Evolutionary conservation across 805 yeast genomes (phyloP), one percentile per base, ranked within the genome.

Genomic region (Schizosaccharomyces japonicus): DNA sequence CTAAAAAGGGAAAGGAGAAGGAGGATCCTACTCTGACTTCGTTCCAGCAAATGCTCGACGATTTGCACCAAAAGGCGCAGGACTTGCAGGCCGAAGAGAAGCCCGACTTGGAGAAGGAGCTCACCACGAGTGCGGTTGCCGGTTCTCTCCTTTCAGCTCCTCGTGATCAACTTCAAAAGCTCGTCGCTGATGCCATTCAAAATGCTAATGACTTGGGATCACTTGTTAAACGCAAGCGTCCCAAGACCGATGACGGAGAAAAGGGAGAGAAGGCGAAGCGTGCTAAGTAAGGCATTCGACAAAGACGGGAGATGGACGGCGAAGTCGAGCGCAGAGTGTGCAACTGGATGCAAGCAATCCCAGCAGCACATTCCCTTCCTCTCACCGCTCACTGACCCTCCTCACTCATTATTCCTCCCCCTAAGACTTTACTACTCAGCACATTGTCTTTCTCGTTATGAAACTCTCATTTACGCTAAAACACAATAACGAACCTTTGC

Each of bases 201-300:
- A 36, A 36, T 36, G 42, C 42, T 6, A 36, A 36, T 21, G 42
- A 36, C n/a, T 36, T 36, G n/a, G 42, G 42, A 19, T 25, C 27
- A 36, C n/a, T 36, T 8, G 28, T 36, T 2, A 36, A 36, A 36
- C 42, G 42, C 27, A 36, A 36, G 11, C 42, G 42, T 5, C 25
- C 42, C 27, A 19, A 36, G 42, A 25, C 17, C 7, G 42, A 36
- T n/a, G n/a, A n/a, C n/a, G n/a, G n/a, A n/a, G n/a, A n/a, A n/a
- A n/a, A n/a, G n/a, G n/a, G n/a, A n/a, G n/a, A n/a, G n/a, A n/a
- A n/a, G n/a, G n/a, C n/a, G n/a, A n/a, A n/a, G n/a, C n/a, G n/a
- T n/a, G n/a, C n/a, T n/a, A n/a, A n/a, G n/a, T n/a, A n/a, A n/a
- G n/a, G n/a, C n/a, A n/a, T n/a, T n/a, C n/a, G n/a, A n/a, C n/a